phyloP scores from a whole-genome alignment of 2,329 filamentous ascomycete genomes.

The Fusarium palustre region DNA sequence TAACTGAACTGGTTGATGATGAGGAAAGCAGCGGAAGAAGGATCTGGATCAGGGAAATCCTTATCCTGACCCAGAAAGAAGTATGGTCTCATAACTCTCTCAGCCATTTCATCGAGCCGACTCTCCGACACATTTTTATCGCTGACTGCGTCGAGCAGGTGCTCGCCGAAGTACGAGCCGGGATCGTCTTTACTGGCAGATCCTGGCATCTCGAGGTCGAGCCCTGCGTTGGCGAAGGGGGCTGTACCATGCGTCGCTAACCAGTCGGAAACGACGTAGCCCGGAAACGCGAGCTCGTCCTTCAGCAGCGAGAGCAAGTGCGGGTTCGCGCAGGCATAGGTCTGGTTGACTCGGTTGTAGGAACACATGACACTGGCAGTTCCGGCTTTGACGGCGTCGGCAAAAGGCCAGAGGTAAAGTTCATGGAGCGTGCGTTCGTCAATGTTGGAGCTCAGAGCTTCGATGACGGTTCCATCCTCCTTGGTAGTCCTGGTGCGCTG shows the following conservation, averaged over 20 bases:
- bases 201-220: slow-evolving; percentile 66
- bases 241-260: slow-evolving; percentile 73
- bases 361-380: slow-evolving; percentile 67
- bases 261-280: slow-evolving; percentile 84
- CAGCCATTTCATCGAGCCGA: not conserved
- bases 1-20: slow-evolving; percentile 54
- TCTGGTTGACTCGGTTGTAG: slow-evolving; percentile 84
- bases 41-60: slow-evolving; percentile 2
- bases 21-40: slow-evolving; percentile 38
- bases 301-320: slow-evolving; percentile 81
- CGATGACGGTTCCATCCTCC: slow-evolving; percentile 43
- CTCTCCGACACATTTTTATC: slow-evolving; percentile 1
- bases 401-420: slow-evolving; percentile 42
- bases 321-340: slow-evolving; percentile 83
- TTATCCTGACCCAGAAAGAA: not conserved
- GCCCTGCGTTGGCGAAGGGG: slow-evolving; percentile 69
- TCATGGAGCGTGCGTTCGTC: slow-evolving; percentile 66
- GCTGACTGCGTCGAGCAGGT: not conserved
- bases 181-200: slow-evolving; percentile 46
- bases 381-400: slow-evolving; percentile 48
- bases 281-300: slow-evolving; percentile 82
- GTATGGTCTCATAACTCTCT: slow-evolving; percentile 1
- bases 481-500: slow-evolving; percentile 44
- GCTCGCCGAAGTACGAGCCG: not conserved
- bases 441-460: slow-evolving; percentile 56